These are phyloP conservation scores for Breviolum minutum DNA, from an alignment of 73 alveolate genomes.

Conservation along the genomic window DNA sequence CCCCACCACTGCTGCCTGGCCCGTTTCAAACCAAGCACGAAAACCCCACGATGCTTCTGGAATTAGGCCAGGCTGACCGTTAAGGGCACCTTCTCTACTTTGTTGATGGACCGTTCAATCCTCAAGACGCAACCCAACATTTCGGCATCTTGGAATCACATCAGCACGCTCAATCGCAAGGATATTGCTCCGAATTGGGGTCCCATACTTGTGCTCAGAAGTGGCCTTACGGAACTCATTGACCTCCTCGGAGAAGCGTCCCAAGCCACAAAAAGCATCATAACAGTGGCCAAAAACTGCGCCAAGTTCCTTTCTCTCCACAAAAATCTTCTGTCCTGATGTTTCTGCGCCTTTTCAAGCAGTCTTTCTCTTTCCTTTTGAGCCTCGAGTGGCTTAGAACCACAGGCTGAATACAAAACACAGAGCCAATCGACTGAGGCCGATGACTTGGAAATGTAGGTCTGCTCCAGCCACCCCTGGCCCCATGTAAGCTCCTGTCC, in stretches of 20 bases:
- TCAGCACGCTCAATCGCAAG: background rate
- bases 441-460: slow-evolving; percentile 28
- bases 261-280: background rate
- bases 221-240: slow-evolving; percentile 79
- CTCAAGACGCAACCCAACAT: background rate
- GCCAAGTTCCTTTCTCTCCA: background rate
- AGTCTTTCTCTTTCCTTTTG: slow-evolving; percentile 41
- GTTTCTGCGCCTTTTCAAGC: slow-evolving; percentile 61
- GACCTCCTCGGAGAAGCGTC: slow-evolving; percentile 5
- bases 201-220: slow-evolving; percentile 61
- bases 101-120: slow-evolving; percentile 8
- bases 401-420: background rate
- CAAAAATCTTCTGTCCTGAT: background rate
- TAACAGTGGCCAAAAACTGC: background rate
- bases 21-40: background rate
- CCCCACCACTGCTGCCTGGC: slow-evolving; percentile 59
- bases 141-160: background rate
- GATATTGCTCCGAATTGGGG: background rate
- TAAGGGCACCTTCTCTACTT: slow-evolving; percentile 45
- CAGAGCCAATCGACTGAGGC: background rate
- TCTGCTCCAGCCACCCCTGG: slow-evolving; percentile 92
- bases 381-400: slow-evolving; percentile 11
- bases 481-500: slow-evolving; percentile 91
- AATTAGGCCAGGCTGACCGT: background rate
- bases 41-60: background rate